Base-by-base conservation (phyloP, 768 basidiomycete genomes). In the Xanthoconium purpureum region DNA sequence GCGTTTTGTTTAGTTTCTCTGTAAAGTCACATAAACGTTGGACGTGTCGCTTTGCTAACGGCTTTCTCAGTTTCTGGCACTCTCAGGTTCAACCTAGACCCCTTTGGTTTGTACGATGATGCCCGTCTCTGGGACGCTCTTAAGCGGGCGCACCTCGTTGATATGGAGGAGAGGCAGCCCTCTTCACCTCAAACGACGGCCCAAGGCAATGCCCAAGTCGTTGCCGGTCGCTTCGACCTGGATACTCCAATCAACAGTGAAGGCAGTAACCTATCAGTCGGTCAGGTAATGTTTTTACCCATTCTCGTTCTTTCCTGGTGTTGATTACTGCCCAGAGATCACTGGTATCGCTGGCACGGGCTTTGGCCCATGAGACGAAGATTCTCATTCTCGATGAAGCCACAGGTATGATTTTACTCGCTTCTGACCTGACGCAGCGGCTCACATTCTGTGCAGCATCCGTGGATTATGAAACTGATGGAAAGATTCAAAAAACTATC, bases 341-440 rank as follows among this genome's bases (percentile, higher is more conserved):
- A 11, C 75, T 96, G 33, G 89, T 96, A 18, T 91, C 90, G 3
- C 79, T 96, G 32, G 95, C 95, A 15, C 80, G 95, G 35, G 95
- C 94, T 0, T 73, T 97, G 28, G 94, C 96, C 35, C 91, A 94
- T 63, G 83, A 94, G 66, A 80, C 88, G 13, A 87, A 84, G 67
- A 84, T 96, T 33, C 84, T 95, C 47, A 84, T 97, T 45, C 77
- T 98, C 12, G 94, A 97, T 67, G 94, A 95, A 75, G 93, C 93
- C 0, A 94, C 92, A 47, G 87, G 83, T 82, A 61, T 46, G 63
- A 51, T 17, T 37, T 47, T 24, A 38, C 12, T 6, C 10, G 29
- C 30, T 43, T 36, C 20, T 36, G n/a, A 49, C 35, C 2, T 32
- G 44, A 37, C n/a, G 3, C 14, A 28, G 12, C n/a, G 40, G 6